Base-by-base conservation (phyloP, 257 asterid genomes). In the Ocimum tenuiflorum region DNA sequence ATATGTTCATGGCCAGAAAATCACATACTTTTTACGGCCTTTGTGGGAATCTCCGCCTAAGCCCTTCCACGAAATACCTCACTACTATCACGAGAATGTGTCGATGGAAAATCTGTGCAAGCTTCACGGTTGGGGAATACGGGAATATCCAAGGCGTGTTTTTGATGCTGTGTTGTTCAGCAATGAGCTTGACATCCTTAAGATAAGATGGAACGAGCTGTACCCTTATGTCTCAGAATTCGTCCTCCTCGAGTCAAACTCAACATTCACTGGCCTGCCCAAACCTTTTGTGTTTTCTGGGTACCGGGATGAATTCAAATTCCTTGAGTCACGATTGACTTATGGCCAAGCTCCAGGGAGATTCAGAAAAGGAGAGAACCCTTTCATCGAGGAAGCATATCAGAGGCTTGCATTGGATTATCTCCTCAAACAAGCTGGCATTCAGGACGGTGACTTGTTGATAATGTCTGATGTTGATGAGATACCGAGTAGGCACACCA, bases 81-180 rank as follows among this genome's bases (percentile, higher is more conserved):
- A 85, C 77, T 89, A 85, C 68, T 89, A 89, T 64, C 87, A 86
- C 10, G 92, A 89, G 64, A 85, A 27, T 27, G 31, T 27, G 31
- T 27, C 31, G 31, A 27, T 27, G 31, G 31, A 27, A 4, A 27
- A 27, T 27, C 31, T 27, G 2, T 27, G 31, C 4, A 27, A 27
- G 31, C 31, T 27, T 27, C 31, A 27, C 31, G 95, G 95, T 22
- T 89, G 95, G 96, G 85, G 86, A 42, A 72, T 83, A 3, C 87
- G 96, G 1, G 92, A 86, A 73, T 82, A 76, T 53, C 96, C 96
- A 4, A 77, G 96, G 79, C 95, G 95, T 47, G 92, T 89, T 47
- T 89, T 75, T 69, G 96, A 89, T 71, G 95, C 92, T 5, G 95
- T 89, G 14, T 47, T 89, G 71, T 89, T 89, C 76, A 89, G 88